A percentile compares a stretch with the other conserved stretches of the same genome.
phyloP scores from a whole-genome alignment of 2,329 filamentous ascomycete species.

The Stagonosporopsis chrysanthemi region DNA sequence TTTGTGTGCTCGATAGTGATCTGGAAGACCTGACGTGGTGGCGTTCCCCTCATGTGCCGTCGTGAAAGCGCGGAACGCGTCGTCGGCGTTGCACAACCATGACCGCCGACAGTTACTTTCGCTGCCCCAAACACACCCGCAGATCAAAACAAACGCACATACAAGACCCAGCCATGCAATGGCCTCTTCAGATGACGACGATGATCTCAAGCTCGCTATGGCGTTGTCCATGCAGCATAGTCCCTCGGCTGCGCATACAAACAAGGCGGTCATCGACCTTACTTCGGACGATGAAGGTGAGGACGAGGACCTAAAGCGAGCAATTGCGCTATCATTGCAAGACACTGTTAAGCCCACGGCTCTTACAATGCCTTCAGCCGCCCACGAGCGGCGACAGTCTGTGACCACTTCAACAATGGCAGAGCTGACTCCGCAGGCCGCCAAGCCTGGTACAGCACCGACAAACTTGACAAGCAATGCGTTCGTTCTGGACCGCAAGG shows the following conservation, averaged over 20 bases:
- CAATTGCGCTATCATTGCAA: conserved; percentile 41
- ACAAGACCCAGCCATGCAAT: conserved; percentile 18
- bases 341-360: neutral
- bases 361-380: neutral
- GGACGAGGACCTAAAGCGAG: conserved; percentile 35
- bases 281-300: conserved; percentile 26
- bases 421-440: conserved; percentile 10
- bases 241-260: neutral
- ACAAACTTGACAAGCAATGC: neutral
- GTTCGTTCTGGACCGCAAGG: conserved; percentile 72
- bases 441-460: neutral
- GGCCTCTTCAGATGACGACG: conserved; percentile 39
- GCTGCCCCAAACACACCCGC: conserved; percentile 5
- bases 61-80: conserved; percentile 28
- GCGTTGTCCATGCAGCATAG: conserved; percentile 40
- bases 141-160: neutral
- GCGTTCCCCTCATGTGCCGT: conserved; percentile 28
- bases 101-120: neutral
- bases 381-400: neutral
- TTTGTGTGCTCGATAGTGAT: neutral
- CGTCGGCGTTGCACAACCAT: neutral
- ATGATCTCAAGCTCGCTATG: conserved; percentile 38
- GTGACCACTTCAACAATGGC: neutral
- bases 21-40: neutral
- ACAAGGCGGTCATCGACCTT: conserved; percentile 25